Evolutionary conservation across 305 asterid species (phyloP).

Genomic region (Fraxinus sp.): DNA sequence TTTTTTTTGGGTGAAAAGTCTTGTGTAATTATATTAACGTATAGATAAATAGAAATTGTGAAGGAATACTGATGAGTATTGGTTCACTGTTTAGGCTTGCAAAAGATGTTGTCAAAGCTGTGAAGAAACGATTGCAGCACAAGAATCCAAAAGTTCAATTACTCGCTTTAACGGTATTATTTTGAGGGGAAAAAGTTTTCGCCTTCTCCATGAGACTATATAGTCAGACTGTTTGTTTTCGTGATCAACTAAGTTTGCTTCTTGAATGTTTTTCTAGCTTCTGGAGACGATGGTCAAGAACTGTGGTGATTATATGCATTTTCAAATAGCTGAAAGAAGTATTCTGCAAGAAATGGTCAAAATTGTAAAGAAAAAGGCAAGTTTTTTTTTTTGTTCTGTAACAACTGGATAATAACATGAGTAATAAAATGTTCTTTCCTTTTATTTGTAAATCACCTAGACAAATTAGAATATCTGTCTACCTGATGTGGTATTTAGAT

Average conservation of each 20-base stretch:
- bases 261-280: slow-evolving; percentile 48
- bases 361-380: slow-evolving; percentile 81
- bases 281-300: slow-evolving; percentile 98
- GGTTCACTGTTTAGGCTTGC: slow-evolving; percentile 59
- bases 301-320: slow-evolving; percentile 91
- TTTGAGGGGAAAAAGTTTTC: not conserved
- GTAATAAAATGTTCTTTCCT: not conserved
- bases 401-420: not conserved
- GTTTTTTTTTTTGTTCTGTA: slow-evolving; percentile 14
- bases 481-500: not conserved
- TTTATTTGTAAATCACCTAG: not conserved
- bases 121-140: slow-evolving; percentile 90
- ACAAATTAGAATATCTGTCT: not conserved
- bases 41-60: not conserved
- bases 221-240: not conserved
- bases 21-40: not conserved
- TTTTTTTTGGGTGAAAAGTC: not conserved
- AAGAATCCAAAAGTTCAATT: slow-evolving; percentile 90
- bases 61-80: slow-evolving; percentile 12
- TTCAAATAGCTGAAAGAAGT: slow-evolving; percentile 82
- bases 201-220: not conserved
- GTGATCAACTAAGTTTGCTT: slow-evolving; percentile 9
- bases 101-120: slow-evolving; percentile 88
- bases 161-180: slow-evolving; percentile 83
- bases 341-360: slow-evolving; percentile 90